Percentiles rank a stretch among this genome's conserved stretches.
Evolutionary conservation across 2,329 filamentous ascomycete genomes (phyloP).

Genomic region (Apiospora kogelbergensis): DNA sequence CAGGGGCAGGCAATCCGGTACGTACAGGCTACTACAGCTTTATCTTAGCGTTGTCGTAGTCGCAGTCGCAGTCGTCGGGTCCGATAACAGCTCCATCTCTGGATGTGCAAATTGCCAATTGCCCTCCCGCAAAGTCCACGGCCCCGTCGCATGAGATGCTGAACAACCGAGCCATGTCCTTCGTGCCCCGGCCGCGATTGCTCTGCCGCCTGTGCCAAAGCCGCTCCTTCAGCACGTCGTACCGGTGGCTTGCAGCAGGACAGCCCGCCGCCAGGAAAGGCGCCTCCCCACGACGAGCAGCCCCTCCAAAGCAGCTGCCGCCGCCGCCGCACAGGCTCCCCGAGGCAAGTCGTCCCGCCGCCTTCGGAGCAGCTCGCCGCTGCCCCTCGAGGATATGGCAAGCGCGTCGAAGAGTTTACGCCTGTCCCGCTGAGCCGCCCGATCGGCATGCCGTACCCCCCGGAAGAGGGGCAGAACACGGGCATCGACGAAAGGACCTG

Average conservation of each 20-base stretch:
- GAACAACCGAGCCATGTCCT: conserved; percentile 17
- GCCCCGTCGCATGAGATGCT: neutral
- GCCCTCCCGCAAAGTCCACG: neutral
- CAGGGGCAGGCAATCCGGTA: neutral
- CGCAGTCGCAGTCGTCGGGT: too few species aligned
- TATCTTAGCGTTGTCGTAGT: conserved; percentile 1
- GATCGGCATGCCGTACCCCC: conserved; percentile 77
- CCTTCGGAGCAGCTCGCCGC: conserved; percentile 44
- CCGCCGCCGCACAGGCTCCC: conserved; percentile 13
- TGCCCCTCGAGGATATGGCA: conserved; percentile 61
- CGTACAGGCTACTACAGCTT: neutral
- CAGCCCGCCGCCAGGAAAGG: conserved; percentile 16
- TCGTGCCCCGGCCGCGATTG: conserved; percentile 33
- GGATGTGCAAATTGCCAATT: neutral
- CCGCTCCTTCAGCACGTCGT: conserved; percentile 48
- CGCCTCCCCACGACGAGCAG: conserved; percentile 17
- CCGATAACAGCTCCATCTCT: neutral
- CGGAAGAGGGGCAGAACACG: conserved; percentile 76
- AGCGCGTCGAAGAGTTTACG: conserved; percentile 53
- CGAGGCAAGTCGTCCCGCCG: conserved; percentile 33
- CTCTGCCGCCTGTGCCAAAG: conserved; percentile 53
- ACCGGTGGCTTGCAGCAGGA: conserved; percentile 34
- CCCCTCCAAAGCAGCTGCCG: conserved; percentile 13
- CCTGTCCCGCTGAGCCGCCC: conserved; percentile 66
- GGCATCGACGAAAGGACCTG: conserved; percentile 70